Conservation (phyloP, 139 green algal genomes). For the Asterochloris erici region DNA sequence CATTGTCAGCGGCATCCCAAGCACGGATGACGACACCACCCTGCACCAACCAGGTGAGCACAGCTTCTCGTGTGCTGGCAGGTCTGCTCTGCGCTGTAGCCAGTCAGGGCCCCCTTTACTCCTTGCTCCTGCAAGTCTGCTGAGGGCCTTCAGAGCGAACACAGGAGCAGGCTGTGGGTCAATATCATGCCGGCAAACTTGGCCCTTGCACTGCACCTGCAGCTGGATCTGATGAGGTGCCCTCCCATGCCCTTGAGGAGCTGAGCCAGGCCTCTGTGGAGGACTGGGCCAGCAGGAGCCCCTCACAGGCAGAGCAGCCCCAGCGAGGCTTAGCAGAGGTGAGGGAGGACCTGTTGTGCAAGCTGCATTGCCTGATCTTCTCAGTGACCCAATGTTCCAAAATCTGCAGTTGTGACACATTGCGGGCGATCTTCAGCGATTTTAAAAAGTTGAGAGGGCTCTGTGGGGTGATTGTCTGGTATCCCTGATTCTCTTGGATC, state of each 20-base stretch:
- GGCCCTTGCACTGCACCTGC: neutral
- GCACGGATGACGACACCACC: slow-evolving; percentile 9
- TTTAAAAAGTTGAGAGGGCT: neutral
- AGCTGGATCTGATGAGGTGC: too few species aligned
- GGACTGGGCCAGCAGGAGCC: too few species aligned
- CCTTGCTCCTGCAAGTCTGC: neutral
- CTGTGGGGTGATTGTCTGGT: neutral
- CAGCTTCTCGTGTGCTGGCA: neutral
- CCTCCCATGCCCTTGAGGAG: too few species aligned
- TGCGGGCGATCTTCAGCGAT: neutral
- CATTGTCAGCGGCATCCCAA: slow-evolving; percentile 10
- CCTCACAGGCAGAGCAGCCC: too few species aligned
- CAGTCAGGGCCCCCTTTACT: neutral
- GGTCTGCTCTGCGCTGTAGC: neutral
- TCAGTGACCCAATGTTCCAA: too few species aligned
- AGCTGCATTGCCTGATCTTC: too few species aligned
- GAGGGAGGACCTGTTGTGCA: too few species aligned
- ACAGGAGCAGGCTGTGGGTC: neutral
- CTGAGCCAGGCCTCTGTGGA: too few species aligned
- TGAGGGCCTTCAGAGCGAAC: neutral
- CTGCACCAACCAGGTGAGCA: neutral
- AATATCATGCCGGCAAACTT: neutral
- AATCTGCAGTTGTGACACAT: too few species aligned
- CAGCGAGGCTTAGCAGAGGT: too few species aligned
- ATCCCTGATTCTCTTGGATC: neutral